Evolutionary conservation across 352 stramenopile species (phyloP).

Genomic region (Globisporangium megalacanthum): DNA sequence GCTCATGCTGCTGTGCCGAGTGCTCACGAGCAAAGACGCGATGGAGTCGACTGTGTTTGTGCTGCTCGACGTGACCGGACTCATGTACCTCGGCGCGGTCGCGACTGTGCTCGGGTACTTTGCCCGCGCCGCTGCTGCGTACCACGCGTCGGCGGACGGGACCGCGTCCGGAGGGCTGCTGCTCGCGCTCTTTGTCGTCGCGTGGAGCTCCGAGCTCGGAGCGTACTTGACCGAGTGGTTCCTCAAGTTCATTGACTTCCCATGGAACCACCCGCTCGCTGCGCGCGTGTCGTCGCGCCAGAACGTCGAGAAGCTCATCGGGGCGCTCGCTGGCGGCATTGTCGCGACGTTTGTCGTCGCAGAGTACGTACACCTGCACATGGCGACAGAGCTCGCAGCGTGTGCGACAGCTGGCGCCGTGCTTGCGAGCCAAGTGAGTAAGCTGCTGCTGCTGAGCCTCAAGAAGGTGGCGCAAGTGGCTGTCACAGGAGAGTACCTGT

Average conservation of each 20-base stretch:
- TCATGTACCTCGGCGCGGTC: conserved; percentile 43
- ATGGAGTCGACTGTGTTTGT: conserved; percentile 58
- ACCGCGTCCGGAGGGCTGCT: conserved; percentile 13
- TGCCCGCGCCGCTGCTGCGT: conserved; percentile 18
- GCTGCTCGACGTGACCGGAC: conserved; percentile 40
- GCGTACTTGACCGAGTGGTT: conserved; percentile 39
- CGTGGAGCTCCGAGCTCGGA: conserved; percentile 52
- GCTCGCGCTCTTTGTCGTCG: conserved; percentile 44
- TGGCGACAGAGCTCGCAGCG: conserved; percentile 25
- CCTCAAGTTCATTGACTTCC: conserved; percentile 41
- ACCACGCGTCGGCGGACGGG: neutral
- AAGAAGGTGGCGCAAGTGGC: conserved; percentile 55
- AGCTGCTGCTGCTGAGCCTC: conserved; percentile 54
- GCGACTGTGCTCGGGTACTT: conserved; percentile 48
- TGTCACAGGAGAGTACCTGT: conserved; percentile 35
- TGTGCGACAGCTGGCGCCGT: conserved; percentile 28
- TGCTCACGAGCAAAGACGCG: conserved; percentile 51
- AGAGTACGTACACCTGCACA: conserved; percentile 32
- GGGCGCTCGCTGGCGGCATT: conserved; percentile 34
- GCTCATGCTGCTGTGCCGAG: conserved; percentile 39
- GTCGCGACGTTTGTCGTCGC: conserved; percentile 22
- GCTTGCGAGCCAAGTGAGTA: conserved; percentile 38
- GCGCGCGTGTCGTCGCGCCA: conserved; percentile 45
- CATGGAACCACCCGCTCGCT: conserved; percentile 50
- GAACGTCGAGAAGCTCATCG: conserved; percentile 55